phyloP scores from a whole-genome alignment of 192 early-diverging fungal genomes.

The Geranomyces michiganensis region DNA sequence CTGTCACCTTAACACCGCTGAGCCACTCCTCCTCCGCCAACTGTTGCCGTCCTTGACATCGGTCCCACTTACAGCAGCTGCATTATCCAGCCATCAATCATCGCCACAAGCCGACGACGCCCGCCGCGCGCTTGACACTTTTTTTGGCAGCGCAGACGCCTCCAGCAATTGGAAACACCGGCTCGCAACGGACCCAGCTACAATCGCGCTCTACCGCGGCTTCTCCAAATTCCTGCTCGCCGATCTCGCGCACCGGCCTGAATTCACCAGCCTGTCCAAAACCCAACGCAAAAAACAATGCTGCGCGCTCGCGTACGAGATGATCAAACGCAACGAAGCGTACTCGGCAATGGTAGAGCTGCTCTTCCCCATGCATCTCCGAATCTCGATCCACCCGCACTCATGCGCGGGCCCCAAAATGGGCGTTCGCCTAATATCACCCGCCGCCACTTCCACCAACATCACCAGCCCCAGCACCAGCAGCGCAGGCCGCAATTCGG shows the following conservation, averaged over 20 bases:
- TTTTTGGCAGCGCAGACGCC: not conserved
- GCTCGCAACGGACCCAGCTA: not conserved
- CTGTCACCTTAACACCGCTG: not conserved
- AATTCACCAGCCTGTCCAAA: constrained; percentile 3
- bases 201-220: constrained; percentile 19
- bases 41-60: not conserved
- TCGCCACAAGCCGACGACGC: constrained; percentile 1
- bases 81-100: not conserved
- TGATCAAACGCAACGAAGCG: constrained; percentile 21
- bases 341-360: constrained; percentile 14
- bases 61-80: not conserved
- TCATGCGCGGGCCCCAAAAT: constrained; percentile 20
- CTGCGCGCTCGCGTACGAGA: constrained; percentile 16
- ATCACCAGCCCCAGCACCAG: too few species aligned
- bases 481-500: not conserved
- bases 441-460: not conserved
- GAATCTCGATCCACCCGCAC: constrained; percentile 21
- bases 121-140: not conserved
- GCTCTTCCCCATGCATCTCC: constrained; percentile 16
- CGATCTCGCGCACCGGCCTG: not conserved
- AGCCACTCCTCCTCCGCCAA: not conserved
- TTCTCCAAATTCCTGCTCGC: constrained; percentile 12
- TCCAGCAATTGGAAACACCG: not conserved
- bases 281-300: constrained; percentile 9
- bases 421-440: constrained; percentile 4